Evolutionary conservation across 805 yeast genomes (phyloP).

Genomic region (Saccharomycopsis babjevae): DNA sequence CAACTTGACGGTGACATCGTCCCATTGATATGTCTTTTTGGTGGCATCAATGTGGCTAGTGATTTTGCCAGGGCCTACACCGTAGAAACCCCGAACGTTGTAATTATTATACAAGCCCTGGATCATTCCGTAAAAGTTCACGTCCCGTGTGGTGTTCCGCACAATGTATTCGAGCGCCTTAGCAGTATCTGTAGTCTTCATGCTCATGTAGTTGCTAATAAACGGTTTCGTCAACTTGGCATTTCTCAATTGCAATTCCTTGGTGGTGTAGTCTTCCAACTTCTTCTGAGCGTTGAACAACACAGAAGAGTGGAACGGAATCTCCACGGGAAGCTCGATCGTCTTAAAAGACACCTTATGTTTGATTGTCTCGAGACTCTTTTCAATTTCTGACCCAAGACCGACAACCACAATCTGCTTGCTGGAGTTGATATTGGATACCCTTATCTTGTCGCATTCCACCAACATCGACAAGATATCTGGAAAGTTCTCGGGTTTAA

Average conservation of each 20-base stretch:
- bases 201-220: constrained; percentile 7
- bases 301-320: constrained; percentile 14
- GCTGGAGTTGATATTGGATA: constrained; percentile 14
- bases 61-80: constrained; percentile 15
- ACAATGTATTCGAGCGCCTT: constrained; percentile 7
- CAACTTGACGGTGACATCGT: neutral
- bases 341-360: neutral
- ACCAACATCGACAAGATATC: neutral
- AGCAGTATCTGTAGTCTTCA: neutral
- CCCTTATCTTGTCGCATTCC: neutral
- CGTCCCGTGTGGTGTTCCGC: constrained; percentile 12
- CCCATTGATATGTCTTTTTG: neutral
- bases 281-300: constrained; percentile 4
- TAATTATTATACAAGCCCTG: constrained; percentile 2
- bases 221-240: constrained; percentile 3
- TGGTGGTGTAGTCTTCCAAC: constrained; percentile 4
- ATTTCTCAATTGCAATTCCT: neutral
- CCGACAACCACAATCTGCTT: constrained; percentile 15
- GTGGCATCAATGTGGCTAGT: constrained; percentile 5
- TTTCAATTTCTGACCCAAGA: neutral
- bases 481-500: constrained; percentile 5
- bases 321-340: constrained; percentile 9
- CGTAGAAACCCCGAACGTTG: constrained; percentile 5
- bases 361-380: neutral
- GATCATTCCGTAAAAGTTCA: constrained; percentile 13